Evolutionary conservation across 176 grass and related monocot species (phyloP), one percentile per base, ranked within the genome.

Genomic region (Pontederia crassipes): DNA sequence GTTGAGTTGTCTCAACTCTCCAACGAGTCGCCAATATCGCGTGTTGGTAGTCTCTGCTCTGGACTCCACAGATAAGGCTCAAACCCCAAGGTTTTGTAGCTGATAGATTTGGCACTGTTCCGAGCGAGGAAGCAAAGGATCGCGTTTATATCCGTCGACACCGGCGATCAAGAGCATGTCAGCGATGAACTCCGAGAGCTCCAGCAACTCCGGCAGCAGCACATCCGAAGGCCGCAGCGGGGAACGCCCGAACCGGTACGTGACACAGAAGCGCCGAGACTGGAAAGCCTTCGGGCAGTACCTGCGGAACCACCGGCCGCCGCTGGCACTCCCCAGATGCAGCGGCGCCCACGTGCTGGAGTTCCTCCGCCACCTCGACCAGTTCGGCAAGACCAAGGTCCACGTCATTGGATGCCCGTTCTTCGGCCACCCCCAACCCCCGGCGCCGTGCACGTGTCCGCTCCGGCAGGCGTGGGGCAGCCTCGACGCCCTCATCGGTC

Each of bases 311-410:
- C 85, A 83, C 72, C 85, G 85, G 4, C 85, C 85, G 68, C 85
- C 85, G 59, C 76, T 88, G 59, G 76, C 79, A 67, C 80, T 88
- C 8, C 3, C 64, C 1, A 79, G 85, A 3, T 88, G 85, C 85
- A 88, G 85, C 80, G 85, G 85, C 50, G 85, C 85, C 2, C 80
- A 88, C 69, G 85, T 88, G 17, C 80, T 88, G 0, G 85, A 83
- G 68, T 88, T 88, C 80, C 76, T 88, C 35, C 80, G 85, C 49
- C 83, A 83, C 76, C 80, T 88, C 0, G 80, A 88, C 80, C 85
- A 88, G 72, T 88, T 88, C 68, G 85, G 85, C 59, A 88, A 88
- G 80, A 88, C 85, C 28, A 83, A 88, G 80, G 80, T 88, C 0
- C 85, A 88, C 76, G 76, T 76, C 2, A 4, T 4, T 0, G 76